A percentile compares a stretch with the other conserved stretches of the same genome.
phyloP scores from a whole-genome alignment of 352 stramenopile genomes.

The Globisporangium perplexum region DNA sequence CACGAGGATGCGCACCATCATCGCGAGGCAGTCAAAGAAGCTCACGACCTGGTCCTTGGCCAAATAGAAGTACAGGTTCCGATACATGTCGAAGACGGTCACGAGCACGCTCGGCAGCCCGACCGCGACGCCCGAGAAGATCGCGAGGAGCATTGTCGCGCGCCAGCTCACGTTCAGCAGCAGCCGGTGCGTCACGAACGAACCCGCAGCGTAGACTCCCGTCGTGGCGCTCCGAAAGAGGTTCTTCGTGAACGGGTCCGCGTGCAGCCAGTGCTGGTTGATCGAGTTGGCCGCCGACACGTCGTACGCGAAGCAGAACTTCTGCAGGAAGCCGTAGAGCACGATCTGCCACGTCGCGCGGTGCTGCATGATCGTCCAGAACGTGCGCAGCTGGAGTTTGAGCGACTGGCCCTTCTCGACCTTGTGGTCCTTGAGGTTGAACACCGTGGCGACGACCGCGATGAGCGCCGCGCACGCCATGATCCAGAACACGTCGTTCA shows the following conservation, averaged over 20 bases:
- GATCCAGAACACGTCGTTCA: slow-evolving; percentile 32
- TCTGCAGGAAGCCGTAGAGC: slow-evolving; percentile 64
- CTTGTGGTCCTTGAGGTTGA: slow-evolving; percentile 34
- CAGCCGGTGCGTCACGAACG: slow-evolving; percentile 45
- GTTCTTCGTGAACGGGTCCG: slow-evolving; percentile 56
- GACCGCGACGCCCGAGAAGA: slow-evolving; percentile 33
- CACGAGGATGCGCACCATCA: slow-evolving; percentile 75
- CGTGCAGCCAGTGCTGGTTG: slow-evolving; percentile 53
- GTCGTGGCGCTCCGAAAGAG: slow-evolving; percentile 52
- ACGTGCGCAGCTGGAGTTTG: slow-evolving; percentile 28
- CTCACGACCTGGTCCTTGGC: slow-evolving; percentile 36
- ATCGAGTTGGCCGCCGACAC: slow-evolving; percentile 46
- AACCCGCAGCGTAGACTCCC: slow-evolving; percentile 45
- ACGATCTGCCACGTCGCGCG: slow-evolving; percentile 70
- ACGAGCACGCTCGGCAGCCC: slow-evolving; percentile 30
- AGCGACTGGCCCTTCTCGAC: slow-evolving; percentile 17
- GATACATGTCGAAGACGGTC: slow-evolving; percentile 55
- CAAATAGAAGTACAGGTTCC: slow-evolving; percentile 64
- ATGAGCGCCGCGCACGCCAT: slow-evolving; percentile 25
- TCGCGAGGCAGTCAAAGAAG: slow-evolving; percentile 60
- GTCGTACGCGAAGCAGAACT: slow-evolving; percentile 55
- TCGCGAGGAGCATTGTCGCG: slow-evolving; percentile 36
- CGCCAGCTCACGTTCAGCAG: slow-evolving; percentile 64
- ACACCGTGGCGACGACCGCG: slow-evolving; percentile 30
- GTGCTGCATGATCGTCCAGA: slow-evolving; percentile 55